A percentile compares a stretch with the other conserved stretches of the same genome.
Conservation (phyloP, 2,329 filamentous ascomycete genomes). For the Fusarium illudens region DNA sequence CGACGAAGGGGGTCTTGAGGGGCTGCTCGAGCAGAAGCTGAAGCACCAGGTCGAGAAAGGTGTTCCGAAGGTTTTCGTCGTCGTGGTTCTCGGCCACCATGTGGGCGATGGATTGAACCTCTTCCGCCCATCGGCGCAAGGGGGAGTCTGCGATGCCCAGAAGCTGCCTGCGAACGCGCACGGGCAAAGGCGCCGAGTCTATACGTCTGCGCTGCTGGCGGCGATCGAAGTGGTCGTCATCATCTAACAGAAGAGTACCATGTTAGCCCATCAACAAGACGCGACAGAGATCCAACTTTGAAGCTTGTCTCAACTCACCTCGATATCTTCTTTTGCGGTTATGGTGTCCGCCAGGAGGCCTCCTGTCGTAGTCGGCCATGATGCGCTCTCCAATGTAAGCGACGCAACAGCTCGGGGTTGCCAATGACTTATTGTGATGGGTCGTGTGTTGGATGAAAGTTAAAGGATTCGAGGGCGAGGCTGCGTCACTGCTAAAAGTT, state of each 20-base stretch:
- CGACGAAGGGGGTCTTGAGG: constrained; percentile 95
- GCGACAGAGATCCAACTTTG: constrained; percentile 36
- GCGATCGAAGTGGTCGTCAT: constrained; percentile 81
- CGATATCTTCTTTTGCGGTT: constrained; percentile 81
- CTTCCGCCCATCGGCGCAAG: constrained; percentile 79
- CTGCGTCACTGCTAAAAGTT: constrained; percentile 40
- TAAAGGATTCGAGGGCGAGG: constrained; percentile 18
- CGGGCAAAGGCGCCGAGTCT: constrained; percentile 73
- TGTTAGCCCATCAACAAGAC: constrained; percentile 29
- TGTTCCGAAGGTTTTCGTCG: constrained; percentile 78
- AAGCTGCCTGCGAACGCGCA: constrained; percentile 80
- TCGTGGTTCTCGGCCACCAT: constrained; percentile 84
- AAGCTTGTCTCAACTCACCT: constrained; percentile 61
- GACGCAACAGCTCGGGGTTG: not conserved
- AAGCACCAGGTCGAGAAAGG: constrained; percentile 76
- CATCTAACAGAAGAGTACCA: constrained; percentile 49
- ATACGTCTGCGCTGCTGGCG: constrained; percentile 77
- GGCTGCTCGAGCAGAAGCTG: constrained; percentile 90
- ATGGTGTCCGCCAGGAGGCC: constrained; percentile 62
- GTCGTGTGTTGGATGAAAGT: constrained; percentile 14
- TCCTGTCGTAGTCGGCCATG: constrained; percentile 67
- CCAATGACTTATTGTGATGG: constrained; percentile 16
- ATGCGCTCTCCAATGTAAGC: constrained; percentile 25
- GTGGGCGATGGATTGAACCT: constrained; percentile 77
- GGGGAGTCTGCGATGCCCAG: constrained; percentile 84